Percentiles rank a stretch among this genome's conserved stretches.
Conservation (phyloP, 148 eudicot species). For the Amaranthus hypochondriacus region DNA sequence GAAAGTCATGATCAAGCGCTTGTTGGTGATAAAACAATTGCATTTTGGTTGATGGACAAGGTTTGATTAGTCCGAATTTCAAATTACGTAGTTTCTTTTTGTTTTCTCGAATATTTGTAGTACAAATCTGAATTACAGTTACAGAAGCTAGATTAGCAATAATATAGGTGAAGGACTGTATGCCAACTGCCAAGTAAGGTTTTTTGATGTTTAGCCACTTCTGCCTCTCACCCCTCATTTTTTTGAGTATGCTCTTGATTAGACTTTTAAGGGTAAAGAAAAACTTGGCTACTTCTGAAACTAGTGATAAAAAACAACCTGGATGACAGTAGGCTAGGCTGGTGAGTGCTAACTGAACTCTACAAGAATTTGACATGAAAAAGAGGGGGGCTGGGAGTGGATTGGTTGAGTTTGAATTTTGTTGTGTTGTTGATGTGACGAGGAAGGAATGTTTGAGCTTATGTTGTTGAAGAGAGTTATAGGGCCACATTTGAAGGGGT, state of each 20-base stretch:
- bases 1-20: conserved; percentile 99
- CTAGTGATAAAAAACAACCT: neutral
- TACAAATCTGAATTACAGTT: neutral
- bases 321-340: too few relatives aligned
- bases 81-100: neutral
- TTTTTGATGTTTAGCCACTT: neutral
- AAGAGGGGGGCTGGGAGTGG: too few relatives aligned
- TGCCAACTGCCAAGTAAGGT: neutral
- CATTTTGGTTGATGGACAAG: conserved; percentile 99
- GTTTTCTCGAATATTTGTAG: neutral
- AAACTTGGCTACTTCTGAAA: neutral
- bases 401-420: too few relatives aligned
- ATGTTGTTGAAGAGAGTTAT: too few relatives aligned
- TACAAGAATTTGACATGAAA: too few relatives aligned
- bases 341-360: too few relatives aligned
- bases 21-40: conserved; percentile 98
- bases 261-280: too few relatives aligned
- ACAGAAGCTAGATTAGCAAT: neutral
- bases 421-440: too few relatives aligned
- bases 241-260: neutral
- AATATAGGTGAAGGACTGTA: neutral
- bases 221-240: neutral
- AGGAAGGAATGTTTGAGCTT: too few relatives aligned
- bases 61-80: conserved; percentile 31
- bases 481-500: too few relatives aligned